Base-by-base conservation (phyloP, 208 protist genomes). In the Leishmania braziliensis region DNA sequence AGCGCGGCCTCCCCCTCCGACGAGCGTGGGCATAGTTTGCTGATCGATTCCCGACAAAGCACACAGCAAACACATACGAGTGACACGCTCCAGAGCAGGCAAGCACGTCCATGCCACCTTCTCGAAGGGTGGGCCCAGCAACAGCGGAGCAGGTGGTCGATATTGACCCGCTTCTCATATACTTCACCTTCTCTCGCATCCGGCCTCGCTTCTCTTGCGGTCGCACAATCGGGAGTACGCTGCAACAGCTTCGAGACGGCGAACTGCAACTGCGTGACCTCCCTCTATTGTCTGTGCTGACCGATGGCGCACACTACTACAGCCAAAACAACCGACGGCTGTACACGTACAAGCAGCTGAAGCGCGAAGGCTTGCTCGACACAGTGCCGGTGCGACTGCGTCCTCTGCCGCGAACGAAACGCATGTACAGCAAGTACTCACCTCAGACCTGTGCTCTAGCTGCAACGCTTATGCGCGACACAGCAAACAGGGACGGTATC, bases 141-240 rank as follows among this genome's bases (percentile, higher is more conserved):
- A 65, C 63, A 33, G 54, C 46, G 18, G 68, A 88, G 81, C 73
- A 79, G 68, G 54, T 87, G 65, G 75, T 88, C 10, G 84, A 90
- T 51, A 29, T 96, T 4, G 92, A 96, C 72, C 93, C 93, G 5
- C 46, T 77, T 0, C 46, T 80, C 54, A 90, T 98, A 33, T 94
- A 96, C 83, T 98, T 98, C 85, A 98, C 95, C 33, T 96, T 95
- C 80, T 96, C 93, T 5, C 89, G 92, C 50, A 96, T 98, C 51
- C 86, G 93, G 33, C 90, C 91, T 0, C 72, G 75, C 33, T 98
- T 97, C 76, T 96, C 92, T 53, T 98, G 95, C 75, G 95, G 95
- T 1, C 90, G 95, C 51, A 88, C 87, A 33, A 95, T 98, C 78
- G 84, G 86, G 26, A 91, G 84, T 70, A 98, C 95, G 36, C 80